Evolutionary conservation across 306 rosid genomes (phyloP).

Genomic region (Arachis stenosperma): DNA sequence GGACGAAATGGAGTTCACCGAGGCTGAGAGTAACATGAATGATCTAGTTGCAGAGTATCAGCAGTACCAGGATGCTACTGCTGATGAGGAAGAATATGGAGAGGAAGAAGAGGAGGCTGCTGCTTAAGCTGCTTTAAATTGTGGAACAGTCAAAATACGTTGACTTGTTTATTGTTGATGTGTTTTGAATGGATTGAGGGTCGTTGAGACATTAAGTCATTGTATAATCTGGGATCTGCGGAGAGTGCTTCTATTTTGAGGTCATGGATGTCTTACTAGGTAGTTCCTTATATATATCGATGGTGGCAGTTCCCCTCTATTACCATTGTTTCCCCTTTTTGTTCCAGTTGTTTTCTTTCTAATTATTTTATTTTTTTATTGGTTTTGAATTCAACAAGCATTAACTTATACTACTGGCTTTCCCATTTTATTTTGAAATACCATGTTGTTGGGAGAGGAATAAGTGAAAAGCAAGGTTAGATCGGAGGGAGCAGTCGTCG

Average conservation of each 20-base stretch:
- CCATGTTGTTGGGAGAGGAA: background rate
- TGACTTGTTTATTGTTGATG: constrained; percentile 41
- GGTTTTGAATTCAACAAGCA: constrained; percentile 11
- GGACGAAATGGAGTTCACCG: constrained; percentile 95
- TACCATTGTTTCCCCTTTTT: background rate
- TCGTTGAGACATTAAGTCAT: constrained; percentile 42
- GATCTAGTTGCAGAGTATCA: constrained; percentile 91
- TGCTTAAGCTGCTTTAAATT: constrained; percentile 47
- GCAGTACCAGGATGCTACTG: constrained; percentile 86
- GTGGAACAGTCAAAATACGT: constrained; percentile 42
- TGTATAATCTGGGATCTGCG: constrained; percentile 54
- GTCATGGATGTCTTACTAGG: constrained; percentile 45
- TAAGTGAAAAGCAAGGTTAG: background rate
- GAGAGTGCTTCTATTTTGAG: constrained; percentile 37
- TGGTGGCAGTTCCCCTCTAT: background rate
- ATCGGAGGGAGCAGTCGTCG: background rate
- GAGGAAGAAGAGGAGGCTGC: constrained; percentile 61
- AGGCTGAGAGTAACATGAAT: constrained; percentile 90
- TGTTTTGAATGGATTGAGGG: constrained; percentile 47
- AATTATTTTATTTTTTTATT: constrained; percentile 25
- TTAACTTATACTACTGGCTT: background rate
- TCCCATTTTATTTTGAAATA: constrained; percentile 8
- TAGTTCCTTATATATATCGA: constrained; percentile 35
- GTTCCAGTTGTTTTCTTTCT: background rate
- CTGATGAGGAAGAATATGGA: constrained; percentile 62